These are phyloP conservation scores for Lepidium didymum DNA, from an alignment of 345 rosid species.

Conservation along the genomic window DNA sequence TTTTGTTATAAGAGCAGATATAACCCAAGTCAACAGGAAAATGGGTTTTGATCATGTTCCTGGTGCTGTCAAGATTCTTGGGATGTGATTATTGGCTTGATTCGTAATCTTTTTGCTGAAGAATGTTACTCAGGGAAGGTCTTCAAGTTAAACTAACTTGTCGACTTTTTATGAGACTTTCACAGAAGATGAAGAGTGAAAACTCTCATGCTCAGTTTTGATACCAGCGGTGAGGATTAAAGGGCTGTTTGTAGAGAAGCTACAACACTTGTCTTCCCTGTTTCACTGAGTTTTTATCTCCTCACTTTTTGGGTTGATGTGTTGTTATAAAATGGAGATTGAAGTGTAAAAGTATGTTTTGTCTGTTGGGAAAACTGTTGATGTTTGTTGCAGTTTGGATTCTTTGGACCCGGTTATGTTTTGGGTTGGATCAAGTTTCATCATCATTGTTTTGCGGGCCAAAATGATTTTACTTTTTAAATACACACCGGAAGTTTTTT, in stretches of 20 bases:
- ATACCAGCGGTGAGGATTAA: neutral
- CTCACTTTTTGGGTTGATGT: neutral
- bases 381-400: neutral
- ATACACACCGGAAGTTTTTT: neutral
- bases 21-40: neutral
- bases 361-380: neutral
- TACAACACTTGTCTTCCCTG: neutral
- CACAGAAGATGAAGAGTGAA: slow-evolving; percentile 1
- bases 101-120: neutral
- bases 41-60: neutral
- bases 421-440: neutral
- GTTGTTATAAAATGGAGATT: neutral
- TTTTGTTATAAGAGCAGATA: neutral
- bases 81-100: neutral
- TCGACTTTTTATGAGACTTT: neutral
- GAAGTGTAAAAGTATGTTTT: neutral
- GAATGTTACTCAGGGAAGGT: neutral
- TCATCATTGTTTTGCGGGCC: neutral
- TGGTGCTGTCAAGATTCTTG: neutral
- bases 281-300: neutral
- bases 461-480: neutral
- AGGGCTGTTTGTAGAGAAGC: neutral
- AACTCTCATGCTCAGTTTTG: neutral
- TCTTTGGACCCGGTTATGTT: neutral
- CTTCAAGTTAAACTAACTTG: neutral